These are phyloP conservation scores for Mortierella sp. DNA, from an alignment of 371 early-diverging fungal genomes.

Conservation along the genomic window DNA sequence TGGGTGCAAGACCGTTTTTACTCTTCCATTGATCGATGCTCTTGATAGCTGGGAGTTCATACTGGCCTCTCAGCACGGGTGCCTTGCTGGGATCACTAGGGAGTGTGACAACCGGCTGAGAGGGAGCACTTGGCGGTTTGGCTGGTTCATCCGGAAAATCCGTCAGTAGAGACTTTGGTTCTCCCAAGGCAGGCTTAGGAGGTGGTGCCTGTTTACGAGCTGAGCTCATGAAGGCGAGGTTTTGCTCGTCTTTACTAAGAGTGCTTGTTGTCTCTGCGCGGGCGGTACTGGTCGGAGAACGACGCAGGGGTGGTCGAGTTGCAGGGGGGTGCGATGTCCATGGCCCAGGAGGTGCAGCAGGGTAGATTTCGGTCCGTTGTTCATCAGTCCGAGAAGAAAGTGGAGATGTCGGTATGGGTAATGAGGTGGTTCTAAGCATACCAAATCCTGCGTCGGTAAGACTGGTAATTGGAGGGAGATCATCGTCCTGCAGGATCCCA, in stretches of 20 bases:
- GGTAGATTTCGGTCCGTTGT: constrained; percentile 28
- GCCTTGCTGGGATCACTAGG: constrained; percentile 36
- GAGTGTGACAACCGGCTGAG: constrained; percentile 17
- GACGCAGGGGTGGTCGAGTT: constrained; percentile 24
- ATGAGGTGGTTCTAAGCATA: neutral
- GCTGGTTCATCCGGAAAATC: constrained; percentile 29
- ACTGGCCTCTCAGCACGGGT: constrained; percentile 35
- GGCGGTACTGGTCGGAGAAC: constrained; percentile 3
- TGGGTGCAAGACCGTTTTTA: constrained; percentile 33
- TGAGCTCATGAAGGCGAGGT: constrained; percentile 33
- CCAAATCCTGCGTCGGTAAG: constrained; percentile 13
- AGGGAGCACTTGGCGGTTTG: neutral
- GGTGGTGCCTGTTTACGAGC: constrained; percentile 18
- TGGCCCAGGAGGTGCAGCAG: constrained; percentile 36
- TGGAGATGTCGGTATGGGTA: neutral
- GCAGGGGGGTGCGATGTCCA: constrained; percentile 15
- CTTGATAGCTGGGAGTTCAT: constrained; percentile 46
- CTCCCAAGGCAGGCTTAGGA: constrained; percentile 7
- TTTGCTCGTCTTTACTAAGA: constrained; percentile 20
- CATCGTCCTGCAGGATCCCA: neutral
- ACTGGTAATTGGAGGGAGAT: constrained; percentile 36
- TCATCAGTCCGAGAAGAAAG: neutral
- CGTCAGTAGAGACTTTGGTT: constrained; percentile 19
- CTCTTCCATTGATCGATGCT: constrained; percentile 48
- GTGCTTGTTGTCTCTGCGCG: neutral